Evolutionary conservation across 306 rosid genomes (phyloP).

Genomic region (Quercus wislizeni): DNA sequence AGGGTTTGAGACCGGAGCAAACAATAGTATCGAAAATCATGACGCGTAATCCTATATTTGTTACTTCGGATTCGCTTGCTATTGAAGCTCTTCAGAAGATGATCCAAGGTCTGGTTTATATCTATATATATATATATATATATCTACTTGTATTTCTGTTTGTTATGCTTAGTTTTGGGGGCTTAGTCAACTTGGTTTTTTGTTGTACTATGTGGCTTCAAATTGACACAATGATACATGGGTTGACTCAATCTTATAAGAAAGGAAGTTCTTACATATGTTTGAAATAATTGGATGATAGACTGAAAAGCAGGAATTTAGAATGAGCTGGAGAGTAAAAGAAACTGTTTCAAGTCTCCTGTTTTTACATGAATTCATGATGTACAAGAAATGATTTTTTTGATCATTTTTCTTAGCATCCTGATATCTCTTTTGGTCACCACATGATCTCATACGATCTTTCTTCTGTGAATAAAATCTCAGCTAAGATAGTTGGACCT

Average conservation of each 20-base stretch:
- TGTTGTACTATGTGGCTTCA: neutral
- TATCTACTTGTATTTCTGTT: neutral
- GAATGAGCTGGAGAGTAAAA: neutral
- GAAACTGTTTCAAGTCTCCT: neutral
- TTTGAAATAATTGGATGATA: neutral
- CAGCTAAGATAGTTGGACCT: neutral
- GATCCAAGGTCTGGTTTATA: constrained; percentile 66
- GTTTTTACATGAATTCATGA: neutral
- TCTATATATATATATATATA: neutral
- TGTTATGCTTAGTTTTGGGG: neutral
- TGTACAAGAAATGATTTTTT: neutral
- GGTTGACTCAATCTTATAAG: neutral
- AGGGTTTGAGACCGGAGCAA: constrained; percentile 89
- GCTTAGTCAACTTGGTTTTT: neutral
- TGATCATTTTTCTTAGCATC: neutral
- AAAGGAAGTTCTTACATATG: neutral
- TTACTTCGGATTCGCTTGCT: constrained; percentile 74
- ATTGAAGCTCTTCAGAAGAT: constrained; percentile 91
- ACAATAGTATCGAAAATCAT: constrained; percentile 76
- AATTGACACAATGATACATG: neutral
- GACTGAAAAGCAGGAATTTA: neutral
- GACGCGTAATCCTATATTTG: constrained; percentile 86
- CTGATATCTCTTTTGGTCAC: neutral
- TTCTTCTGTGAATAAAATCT: neutral
- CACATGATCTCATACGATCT: neutral